A percentile compares a stretch with the other conserved stretches of the same genome.
These are phyloP conservation scores for Suillus variegatus DNA, from an alignment of 768 basidiomycete species.

Conservation along the genomic window DNA sequence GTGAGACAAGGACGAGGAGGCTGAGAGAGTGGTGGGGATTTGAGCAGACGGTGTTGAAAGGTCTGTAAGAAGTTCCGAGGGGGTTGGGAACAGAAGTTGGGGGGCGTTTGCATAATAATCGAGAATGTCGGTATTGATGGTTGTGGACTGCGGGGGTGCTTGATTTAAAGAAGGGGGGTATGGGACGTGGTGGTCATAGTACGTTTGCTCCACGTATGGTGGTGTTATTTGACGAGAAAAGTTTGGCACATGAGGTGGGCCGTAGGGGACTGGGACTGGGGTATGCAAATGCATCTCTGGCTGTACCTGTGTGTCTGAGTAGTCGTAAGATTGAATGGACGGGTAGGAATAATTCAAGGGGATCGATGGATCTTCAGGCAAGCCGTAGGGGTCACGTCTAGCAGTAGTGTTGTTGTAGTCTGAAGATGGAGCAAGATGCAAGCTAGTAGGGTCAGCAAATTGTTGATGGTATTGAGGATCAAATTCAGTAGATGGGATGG, in stretches of 20 bases:
- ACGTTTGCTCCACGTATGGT: conserved; percentile 11
- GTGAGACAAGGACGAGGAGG: neutral
- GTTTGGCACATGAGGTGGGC: conserved; percentile 8
- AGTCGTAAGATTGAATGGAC: conserved; percentile 14
- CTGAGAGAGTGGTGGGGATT: conserved; percentile 7
- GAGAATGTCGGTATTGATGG: conserved; percentile 10
- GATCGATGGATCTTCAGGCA: conserved; percentile 6
- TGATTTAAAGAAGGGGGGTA: conserved; percentile 14
- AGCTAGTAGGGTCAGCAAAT: neutral
- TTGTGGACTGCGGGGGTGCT: neutral
- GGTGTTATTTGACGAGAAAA: conserved; percentile 11
- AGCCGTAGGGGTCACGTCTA: neutral
- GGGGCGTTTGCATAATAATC: conserved; percentile 24
- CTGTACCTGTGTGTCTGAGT: neutral
- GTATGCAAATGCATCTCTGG: conserved; percentile 26
- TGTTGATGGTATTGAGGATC: conserved; percentile 1
- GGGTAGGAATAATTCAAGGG: conserved; percentile 17
- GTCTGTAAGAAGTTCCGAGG: conserved; percentile 60
- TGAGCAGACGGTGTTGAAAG: conserved; percentile 21
- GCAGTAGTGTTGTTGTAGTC: neutral
- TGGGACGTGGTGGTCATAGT: conserved; percentile 13
- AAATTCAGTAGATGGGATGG: neutral
- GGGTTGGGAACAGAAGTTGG: conserved; percentile 59
- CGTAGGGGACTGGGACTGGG: conserved; percentile 25
- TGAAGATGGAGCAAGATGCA: neutral